Evolutionary conservation across 805 yeast genomes (phyloP).

Genomic region (Ogataea degrootiae): DNA sequence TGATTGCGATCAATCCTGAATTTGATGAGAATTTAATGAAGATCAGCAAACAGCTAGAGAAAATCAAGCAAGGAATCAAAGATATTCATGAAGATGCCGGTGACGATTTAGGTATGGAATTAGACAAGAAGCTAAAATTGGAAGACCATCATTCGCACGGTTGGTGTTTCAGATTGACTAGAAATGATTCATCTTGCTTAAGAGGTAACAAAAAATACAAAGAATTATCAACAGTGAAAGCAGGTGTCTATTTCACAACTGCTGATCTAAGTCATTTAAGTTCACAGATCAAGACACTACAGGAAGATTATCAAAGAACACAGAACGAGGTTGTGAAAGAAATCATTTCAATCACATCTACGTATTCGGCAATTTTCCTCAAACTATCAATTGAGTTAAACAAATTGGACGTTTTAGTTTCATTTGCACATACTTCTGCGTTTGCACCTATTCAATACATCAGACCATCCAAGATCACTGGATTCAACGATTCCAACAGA

Average conservation of each 20-base stretch:
- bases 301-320: slow-evolving; percentile 63
- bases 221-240: slow-evolving; percentile 88
- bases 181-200: slow-evolving; percentile 80
- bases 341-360: slow-evolving; percentile 72
- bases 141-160: slow-evolving; percentile 88
- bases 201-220: slow-evolving; percentile 59
- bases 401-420: slow-evolving; percentile 73
- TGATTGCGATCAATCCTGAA: slow-evolving; percentile 78
- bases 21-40: slow-evolving; percentile 73
- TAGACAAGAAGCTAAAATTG: slow-evolving; percentile 82
- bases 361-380: slow-evolving; percentile 76
- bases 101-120: slow-evolving; percentile 73
- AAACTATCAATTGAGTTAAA: slow-evolving; percentile 61
- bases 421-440: slow-evolving; percentile 81
- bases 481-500: slow-evolving; percentile 43
- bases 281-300: slow-evolving; percentile 50
- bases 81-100: slow-evolving; percentile 60
- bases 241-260: slow-evolving; percentile 92
- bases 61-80: slow-evolving; percentile 49
- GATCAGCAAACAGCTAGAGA: slow-evolving; percentile 55
- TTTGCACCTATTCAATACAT: slow-evolving; percentile 81
- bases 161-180: slow-evolving; percentile 90
- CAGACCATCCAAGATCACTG: slow-evolving; percentile 58
- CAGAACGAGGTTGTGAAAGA: slow-evolving; percentile 80
- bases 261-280: slow-evolving; percentile 55